These are phyloP conservation scores for Mediolabrus comicus DNA, from an alignment of 108 stramenopile genomes.

Conservation along the genomic window DNA sequence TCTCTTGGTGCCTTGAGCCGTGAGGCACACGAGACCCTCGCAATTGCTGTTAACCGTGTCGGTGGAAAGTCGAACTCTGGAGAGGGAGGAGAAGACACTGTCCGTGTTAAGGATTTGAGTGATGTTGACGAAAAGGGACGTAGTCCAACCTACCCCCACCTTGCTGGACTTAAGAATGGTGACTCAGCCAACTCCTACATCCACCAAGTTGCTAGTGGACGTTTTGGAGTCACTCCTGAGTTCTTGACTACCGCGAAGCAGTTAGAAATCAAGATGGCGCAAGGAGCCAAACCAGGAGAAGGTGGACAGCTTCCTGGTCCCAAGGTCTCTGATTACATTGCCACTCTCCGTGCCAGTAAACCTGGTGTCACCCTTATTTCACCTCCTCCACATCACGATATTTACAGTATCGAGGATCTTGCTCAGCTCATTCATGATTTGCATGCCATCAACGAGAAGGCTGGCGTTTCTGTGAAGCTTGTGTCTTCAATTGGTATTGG, in stretches of 20 bases:
- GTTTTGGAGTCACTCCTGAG: conserved; percentile 94
- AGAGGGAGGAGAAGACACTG: conserved; percentile 91
- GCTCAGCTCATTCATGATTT: conserved; percentile 95
- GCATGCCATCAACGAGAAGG: conserved; percentile 89
- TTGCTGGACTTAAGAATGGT: conserved; percentile 86
- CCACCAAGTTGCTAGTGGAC: conserved; percentile 92
- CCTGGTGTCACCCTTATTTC: conserved; percentile 92
- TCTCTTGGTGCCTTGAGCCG: conserved; percentile 90
- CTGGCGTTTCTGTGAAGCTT: conserved; percentile 96
- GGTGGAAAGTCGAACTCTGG: conserved; percentile 95
- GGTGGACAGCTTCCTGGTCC: conserved; percentile 93
- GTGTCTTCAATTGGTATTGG: conserved; percentile 96
- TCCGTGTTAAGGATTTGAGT: conserved; percentile 59
- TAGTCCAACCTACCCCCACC: conserved; percentile 81
- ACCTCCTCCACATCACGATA: conserved; percentile 96
- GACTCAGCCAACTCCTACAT: conserved; percentile 90
- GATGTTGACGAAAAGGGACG: conserved; percentile 86
- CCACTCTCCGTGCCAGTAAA: conserved; percentile 84
- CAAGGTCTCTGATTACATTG: conserved; percentile 95
- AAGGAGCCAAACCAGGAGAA: conserved; percentile 96
- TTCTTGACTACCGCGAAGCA: conserved; percentile 92
- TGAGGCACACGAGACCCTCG: conserved; percentile 94
- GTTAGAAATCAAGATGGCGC: conserved; percentile 96
- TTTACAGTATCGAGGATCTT: conserved; percentile 96
- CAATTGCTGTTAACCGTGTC: conserved; percentile 92